Base-by-base conservation (phyloP, 805 yeast species). In the Suhomyces pyralidae region DNA sequence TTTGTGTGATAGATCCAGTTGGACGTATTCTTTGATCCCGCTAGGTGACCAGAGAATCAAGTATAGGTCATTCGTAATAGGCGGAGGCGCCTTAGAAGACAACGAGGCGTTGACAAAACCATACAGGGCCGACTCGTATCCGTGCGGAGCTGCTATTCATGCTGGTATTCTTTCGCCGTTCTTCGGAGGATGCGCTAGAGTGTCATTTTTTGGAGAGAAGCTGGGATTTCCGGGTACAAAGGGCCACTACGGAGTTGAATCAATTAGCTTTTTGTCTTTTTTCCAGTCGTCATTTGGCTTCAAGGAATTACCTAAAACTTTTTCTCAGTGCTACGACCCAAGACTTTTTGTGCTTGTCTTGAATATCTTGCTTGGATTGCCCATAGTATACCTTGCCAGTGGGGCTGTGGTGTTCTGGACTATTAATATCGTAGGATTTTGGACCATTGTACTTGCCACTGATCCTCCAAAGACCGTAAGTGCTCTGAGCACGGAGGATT, bases 141-240 rank as follows among this genome's bases (percentile, higher is more conserved):
- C 93, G 0, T 92, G 98, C 66, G 93, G 91, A 0, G 87, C 97
- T 2, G 97, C 94, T 0, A 81, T 88, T 3, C 97, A 92, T 67
- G 84, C 92, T 2, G 97, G 97, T 1, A 67, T 85, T 0, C 71
- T 91, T 0, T 85, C 94, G 0, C 85, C 93, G 12, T 62, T 77
- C 25, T 73, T 71, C 53, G 98, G 98, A 2, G 97, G 96, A 0
- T 86, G 93, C 64, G 91, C 88, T 0, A 74, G 79, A 48, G 58
- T 88, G 15, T 70, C 82, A 1, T 85, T 82, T 65, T 90, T 93
- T 6, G 70, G 80, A 2, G 79, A 78, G 46, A 64, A 67, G 50
- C 34, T 66, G 2, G 52, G 58, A 0, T 91, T 88, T 60, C 71
- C 72, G 0, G 65, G 84, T 0, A 60, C 73, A 1, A 52, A 61